A percentile compares a stretch with the other conserved stretches of the same genome.
Evolutionary conservation across 169 alveolate genomes (phyloP).

Genomic region (Eimeria falciformis): DNA sequence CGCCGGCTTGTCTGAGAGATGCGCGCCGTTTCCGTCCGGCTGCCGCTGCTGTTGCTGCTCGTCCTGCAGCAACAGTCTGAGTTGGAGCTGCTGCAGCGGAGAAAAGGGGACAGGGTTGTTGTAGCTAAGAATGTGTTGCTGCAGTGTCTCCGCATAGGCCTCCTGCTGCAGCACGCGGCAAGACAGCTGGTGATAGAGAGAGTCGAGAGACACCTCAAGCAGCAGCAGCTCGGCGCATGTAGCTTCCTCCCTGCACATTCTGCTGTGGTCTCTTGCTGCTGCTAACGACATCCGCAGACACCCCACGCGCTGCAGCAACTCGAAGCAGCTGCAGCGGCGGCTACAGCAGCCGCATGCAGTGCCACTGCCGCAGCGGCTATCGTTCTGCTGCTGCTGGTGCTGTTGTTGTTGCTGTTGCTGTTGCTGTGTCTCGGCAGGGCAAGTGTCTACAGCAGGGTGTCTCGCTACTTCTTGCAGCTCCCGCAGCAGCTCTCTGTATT

Average conservation of each 20-base stretch:
- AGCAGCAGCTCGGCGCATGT: conserved; percentile 49
- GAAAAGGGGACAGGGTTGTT: conserved; percentile 46
- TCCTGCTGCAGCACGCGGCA: conserved; percentile 62
- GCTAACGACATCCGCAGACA: conserved; percentile 10
- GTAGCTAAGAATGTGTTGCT: conserved; percentile 44
- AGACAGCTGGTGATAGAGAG: conserved; percentile 30
- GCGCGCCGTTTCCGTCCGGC: neutral
- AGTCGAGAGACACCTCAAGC: conserved; percentile 34
- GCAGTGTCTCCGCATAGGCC: conserved; percentile 43
- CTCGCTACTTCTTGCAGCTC: conserved; percentile 26
- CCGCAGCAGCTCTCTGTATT: conserved; percentile 13
- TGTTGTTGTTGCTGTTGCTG: conserved; percentile 47
- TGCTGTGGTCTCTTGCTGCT: conserved; percentile 64
- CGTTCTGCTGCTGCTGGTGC: conserved; percentile 18
- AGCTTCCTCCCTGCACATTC: conserved; percentile 15
- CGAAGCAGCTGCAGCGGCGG: conserved; percentile 51
- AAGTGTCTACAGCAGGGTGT: conserved; percentile 35
- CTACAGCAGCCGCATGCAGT: conserved; percentile 55
- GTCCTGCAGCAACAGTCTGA: conserved; percentile 53
- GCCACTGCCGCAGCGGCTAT: neutral
- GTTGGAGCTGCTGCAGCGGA: conserved; percentile 58
- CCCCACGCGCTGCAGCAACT: conserved; percentile 68
- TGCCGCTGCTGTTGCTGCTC: conserved; percentile 45
- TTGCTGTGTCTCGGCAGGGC: conserved; percentile 46
- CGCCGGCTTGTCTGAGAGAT: no score